A percentile compares a stretch with the other conserved stretches of the same genome.
These are phyloP conservation scores for Fusarium floridanum DNA, from an alignment of 2,329 filamentous ascomycete genomes.

Conservation along the genomic window DNA sequence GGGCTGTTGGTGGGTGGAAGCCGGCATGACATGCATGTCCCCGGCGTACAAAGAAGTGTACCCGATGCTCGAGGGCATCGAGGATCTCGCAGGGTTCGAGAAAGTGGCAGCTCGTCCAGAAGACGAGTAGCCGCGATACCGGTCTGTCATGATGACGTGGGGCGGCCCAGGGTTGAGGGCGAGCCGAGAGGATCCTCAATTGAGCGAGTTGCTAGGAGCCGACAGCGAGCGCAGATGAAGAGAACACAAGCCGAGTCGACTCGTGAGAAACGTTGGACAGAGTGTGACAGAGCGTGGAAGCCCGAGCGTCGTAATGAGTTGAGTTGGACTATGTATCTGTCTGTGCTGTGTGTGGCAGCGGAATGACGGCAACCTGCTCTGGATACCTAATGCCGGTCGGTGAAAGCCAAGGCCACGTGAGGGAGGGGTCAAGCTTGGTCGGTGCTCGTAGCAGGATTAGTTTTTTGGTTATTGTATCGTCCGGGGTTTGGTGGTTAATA, in stretches of 20 bases:
- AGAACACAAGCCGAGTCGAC: slow-evolving; percentile 18
- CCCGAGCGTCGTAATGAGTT: slow-evolving; percentile 29
- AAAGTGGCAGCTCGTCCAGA: slow-evolving; percentile 60
- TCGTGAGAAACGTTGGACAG: slow-evolving; percentile 33
- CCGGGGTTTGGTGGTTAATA: slow-evolving; percentile 23
- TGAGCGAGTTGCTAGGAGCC: slow-evolving; percentile 20
- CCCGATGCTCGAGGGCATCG: slow-evolving; percentile 64
- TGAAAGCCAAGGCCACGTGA: slow-evolving; percentile 44
- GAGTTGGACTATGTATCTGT: slow-evolving; percentile 6
- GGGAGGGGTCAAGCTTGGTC: slow-evolving; percentile 43
- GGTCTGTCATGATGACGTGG: slow-evolving; percentile 60
- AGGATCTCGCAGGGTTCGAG: slow-evolving; percentile 66
- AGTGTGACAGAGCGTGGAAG: slow-evolving; percentile 34
- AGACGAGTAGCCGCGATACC: slow-evolving; percentile 57
- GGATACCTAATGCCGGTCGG: slow-evolving; percentile 9
- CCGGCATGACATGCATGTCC: slow-evolving; percentile 67
- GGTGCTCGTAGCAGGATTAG: slow-evolving; percentile 27
- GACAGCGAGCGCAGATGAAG: slow-evolving; percentile 11
- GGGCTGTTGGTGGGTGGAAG: slow-evolving; percentile 49
- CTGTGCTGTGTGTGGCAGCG: slow-evolving; percentile 24
- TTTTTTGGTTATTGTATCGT: slow-evolving; percentile 16
- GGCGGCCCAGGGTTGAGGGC: slow-evolving; percentile 17
- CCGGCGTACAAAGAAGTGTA: slow-evolving; percentile 65
- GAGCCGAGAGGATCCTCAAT: slow-evolving; percentile 15
- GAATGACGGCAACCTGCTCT: slow-evolving; percentile 39